Conservation (phyloP, 164 flowering plant genomes). For the Annona squamosa region DNA sequence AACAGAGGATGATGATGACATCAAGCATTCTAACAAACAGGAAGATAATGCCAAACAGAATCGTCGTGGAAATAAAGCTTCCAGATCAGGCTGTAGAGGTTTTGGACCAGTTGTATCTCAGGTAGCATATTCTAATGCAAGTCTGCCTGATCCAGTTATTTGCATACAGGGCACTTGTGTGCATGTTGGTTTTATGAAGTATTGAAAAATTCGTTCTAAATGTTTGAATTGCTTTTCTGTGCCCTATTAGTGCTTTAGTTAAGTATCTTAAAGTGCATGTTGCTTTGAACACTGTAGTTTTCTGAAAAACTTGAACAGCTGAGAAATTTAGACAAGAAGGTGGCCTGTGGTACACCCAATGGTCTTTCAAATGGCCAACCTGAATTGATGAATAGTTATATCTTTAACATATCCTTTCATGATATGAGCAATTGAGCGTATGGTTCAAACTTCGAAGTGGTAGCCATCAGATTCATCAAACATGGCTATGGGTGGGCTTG, state of each 20-base stretch:
- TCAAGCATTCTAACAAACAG: conserved; percentile 14
- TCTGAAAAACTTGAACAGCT: no score
- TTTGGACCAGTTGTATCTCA: conserved; percentile 47
- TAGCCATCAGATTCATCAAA: no score
- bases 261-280: no score
- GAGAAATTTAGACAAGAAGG: no score
- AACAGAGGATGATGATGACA: conserved; percentile 18
- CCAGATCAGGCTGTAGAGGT: conserved; percentile 25
- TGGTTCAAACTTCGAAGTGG: no score
- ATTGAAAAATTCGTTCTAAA: background rate
- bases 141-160: background rate
- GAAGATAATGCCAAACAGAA: conserved; percentile 15
- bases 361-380: no score
- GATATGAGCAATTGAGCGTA: no score
- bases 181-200: background rate
- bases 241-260: background rate
- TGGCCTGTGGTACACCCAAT: no score
- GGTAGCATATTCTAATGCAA: conserved; percentile 35
- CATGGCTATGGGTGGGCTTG: no score
- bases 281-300: no score
- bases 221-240: background rate
- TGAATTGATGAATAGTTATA: no score
- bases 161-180: background rate
- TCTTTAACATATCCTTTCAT: no score
- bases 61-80: conserved; percentile 19